Evolutionary conservation across 2,329 filamentous ascomycete genomes (phyloP).

Genomic region (Penicillium sp.): DNA sequence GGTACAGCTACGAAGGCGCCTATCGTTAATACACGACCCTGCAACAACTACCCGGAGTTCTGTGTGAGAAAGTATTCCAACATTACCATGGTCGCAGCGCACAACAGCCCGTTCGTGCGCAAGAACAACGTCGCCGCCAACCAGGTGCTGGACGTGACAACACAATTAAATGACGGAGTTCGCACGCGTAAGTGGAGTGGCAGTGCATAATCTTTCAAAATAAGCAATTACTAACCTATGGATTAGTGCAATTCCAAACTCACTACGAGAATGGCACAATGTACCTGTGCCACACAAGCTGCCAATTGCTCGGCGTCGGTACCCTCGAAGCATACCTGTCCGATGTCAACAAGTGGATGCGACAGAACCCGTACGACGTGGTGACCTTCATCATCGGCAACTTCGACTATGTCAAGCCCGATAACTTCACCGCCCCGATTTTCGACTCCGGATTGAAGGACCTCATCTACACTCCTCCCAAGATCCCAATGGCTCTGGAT

Average conservation of each 20-base stretch:
- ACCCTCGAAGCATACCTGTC: conserved; percentile 71
- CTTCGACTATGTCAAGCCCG: conserved; percentile 67
- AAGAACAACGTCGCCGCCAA: conserved; percentile 72
- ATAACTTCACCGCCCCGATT: conserved; percentile 66
- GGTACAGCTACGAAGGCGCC: conserved; percentile 43
- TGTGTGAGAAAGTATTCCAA: conserved; percentile 76
- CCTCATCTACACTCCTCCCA: conserved; percentile 70
- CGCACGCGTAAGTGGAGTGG: conserved; percentile 49
- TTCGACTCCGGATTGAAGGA: conserved; percentile 67
- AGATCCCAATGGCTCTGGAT: conserved; percentile 65
- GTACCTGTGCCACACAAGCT: conserved; percentile 83
- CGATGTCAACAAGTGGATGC: conserved; percentile 70
- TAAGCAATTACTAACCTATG: background rate
- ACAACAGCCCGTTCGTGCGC: conserved; percentile 77
- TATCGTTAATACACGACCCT: conserved; percentile 69
- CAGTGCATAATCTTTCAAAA: background rate
- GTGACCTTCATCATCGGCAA: conserved; percentile 85
- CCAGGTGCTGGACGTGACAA: conserved; percentile 64
- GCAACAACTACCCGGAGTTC: conserved; percentile 76
- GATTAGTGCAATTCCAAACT: conserved; percentile 58
- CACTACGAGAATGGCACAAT: conserved; percentile 57
- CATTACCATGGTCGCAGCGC: conserved; percentile 72
- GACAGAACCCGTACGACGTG: conserved; percentile 76
- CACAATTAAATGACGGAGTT: conserved; percentile 73
- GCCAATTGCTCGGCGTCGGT: conserved; percentile 76